These are phyloP conservation scores for Podaxis sp. DNA, from an alignment of 768 basidiomycete species.

Conservation along the genomic window DNA sequence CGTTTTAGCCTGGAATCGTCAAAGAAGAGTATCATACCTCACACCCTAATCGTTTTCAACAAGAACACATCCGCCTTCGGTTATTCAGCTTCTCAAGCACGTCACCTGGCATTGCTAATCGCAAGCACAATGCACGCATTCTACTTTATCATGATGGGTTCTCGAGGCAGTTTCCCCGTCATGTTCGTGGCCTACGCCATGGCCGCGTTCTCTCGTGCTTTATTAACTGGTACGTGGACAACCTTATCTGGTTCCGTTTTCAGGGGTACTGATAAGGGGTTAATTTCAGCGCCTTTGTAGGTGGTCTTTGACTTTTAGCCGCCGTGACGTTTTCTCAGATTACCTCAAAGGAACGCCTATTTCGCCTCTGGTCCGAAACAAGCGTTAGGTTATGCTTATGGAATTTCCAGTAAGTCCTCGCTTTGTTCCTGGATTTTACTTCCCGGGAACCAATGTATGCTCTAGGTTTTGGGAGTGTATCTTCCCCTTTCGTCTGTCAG, in stretches of 20 bases:
- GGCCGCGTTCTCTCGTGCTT: constrained; percentile 43
- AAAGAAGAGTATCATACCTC: constrained; percentile 17
- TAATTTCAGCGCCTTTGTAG: constrained; percentile 32
- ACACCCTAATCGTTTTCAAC: constrained; percentile 15
- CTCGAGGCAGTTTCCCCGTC: constrained; percentile 33
- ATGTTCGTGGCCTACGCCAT: constrained; percentile 44
- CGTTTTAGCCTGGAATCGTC: constrained; percentile 23
- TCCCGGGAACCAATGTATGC: not conserved
- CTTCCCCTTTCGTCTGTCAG: constrained; percentile 55
- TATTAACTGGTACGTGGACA: constrained; percentile 38
- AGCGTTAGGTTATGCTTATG: constrained; percentile 43
- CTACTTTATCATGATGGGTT: constrained; percentile 49
- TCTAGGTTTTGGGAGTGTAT: constrained; percentile 46
- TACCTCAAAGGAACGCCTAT: constrained; percentile 39
- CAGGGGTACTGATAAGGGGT: not conserved
- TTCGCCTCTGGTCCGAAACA: constrained; percentile 35
- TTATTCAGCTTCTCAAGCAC: constrained; percentile 38
- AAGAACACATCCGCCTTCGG: constrained; percentile 8
- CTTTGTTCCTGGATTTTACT: not conserved
- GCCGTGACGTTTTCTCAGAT: not conserved
- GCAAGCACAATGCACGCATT: constrained; percentile 34
- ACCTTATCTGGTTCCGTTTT: not conserved
- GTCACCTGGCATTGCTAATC: constrained; percentile 33
- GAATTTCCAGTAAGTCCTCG: constrained; percentile 39
- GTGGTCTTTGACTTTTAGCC: constrained; percentile 6